phyloP scores from a whole-genome alignment of 495 filamentous ascomycete genomes.

The Pseudevernia furfuracea region DNA sequence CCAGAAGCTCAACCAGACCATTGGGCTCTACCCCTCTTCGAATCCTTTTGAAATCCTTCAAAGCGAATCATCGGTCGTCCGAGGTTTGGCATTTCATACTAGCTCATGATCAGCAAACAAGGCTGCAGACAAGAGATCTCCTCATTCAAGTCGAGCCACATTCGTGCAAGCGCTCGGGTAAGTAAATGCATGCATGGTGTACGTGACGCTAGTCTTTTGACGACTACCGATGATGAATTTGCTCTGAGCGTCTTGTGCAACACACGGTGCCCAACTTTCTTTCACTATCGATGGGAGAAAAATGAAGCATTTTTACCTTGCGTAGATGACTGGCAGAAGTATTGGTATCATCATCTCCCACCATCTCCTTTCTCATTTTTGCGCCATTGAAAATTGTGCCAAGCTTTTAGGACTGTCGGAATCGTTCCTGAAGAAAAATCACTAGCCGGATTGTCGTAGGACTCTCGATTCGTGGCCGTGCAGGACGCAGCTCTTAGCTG shows the following conservation, averaged over 20 bases:
- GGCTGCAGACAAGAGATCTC: not conserved
- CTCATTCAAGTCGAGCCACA: not conserved
- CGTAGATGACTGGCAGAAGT: not conserved
- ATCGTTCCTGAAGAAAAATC: not conserved
- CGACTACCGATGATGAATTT: not conserved
- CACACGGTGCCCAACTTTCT: not conserved
- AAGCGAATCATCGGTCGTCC: not conserved
- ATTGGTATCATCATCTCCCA: not conserved
- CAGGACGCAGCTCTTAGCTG: not conserved
- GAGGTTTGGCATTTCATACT: not conserved
- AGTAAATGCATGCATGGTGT: not conserved
- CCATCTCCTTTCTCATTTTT: not conserved
- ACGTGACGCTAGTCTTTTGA: not conserved
- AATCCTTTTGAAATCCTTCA: no score
- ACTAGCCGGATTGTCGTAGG: not conserved
- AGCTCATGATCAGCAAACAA: not conserved
- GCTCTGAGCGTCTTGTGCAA: not conserved
- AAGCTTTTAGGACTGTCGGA: constrained; percentile 1
- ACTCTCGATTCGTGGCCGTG: not conserved
- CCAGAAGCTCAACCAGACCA: not conserved
- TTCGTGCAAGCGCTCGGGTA: constrained; percentile 6
- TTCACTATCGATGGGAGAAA: no score
- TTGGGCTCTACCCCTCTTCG: not conserved
- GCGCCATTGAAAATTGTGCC: not conserved
- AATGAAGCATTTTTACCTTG: not conserved